Base-by-base conservation (phyloP, 2,329 filamentous ascomycete species). In the Metarhizium sp. region DNA sequence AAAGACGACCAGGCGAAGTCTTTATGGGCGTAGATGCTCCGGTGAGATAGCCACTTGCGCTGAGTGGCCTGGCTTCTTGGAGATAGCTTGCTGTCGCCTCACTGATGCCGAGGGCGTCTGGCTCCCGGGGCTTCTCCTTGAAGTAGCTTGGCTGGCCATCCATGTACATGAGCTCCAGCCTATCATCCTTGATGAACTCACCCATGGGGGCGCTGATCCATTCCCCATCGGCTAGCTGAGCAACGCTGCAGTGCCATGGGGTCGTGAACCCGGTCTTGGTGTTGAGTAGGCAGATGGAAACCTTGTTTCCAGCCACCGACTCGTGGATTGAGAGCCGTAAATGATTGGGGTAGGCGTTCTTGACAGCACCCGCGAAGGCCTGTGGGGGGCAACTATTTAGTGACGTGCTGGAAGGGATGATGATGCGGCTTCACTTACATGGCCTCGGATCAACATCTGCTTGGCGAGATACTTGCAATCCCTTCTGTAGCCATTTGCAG, bases 161-260 rank as follows among this genome's bases (percentile, higher is more conserved):
- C 43, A 62, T 62, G 16, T 59, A 59, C 7, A 66, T 52, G 10
- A 66, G 34, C 53, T 62, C 60, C 36, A 66, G 38, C 11, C 55
- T 55, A 14, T 46, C 36, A 18, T 66, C 62, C 29, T 62, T 60
- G 25, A 52, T 55, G 14, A 65, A 64, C 29, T 66, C 64, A 14
- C 64, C 59, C 64, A 64, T 66, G 11, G 58, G 47, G 18, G 55
- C 52, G 36, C 42, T 50, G 58, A 45, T 55, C 61, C 61, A 63
- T 38, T 61, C 59, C 6, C 64, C 64, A 45, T 63, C 20, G 6
- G 53, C 20, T 13, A 54, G 30, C 14, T 50, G 43, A 3, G 61
- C 62, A 20, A 63, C 59, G n/a, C 58, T 60, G 45, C 67, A 69
- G 47, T 69, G 67, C 67, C 67, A 69, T 0, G 67, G 67, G 10